Percentiles rank a stretch among this genome's conserved stretches.
Conservation (phyloP, 176 grass and related monocot species). For the Oryza punctata region DNA sequence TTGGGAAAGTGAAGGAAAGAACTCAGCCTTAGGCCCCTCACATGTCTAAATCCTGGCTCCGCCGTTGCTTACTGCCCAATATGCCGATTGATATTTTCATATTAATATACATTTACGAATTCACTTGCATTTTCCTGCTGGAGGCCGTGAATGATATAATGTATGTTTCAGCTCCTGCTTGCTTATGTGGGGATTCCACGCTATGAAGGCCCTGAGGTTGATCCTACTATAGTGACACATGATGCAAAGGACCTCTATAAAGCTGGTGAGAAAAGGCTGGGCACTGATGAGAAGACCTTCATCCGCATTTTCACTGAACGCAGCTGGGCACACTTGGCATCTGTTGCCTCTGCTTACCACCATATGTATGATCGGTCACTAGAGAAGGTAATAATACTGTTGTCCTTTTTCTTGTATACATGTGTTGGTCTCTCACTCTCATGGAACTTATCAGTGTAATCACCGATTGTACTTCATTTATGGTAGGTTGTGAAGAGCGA, state of each 20-base stretch:
- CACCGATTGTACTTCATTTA: slow-evolving; percentile 22
- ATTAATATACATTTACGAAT: slow-evolving; percentile 14
- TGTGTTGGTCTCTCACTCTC: slow-evolving; percentile 1
- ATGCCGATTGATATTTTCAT: too few species aligned
- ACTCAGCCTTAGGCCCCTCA: too few species aligned
- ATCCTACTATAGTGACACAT: slow-evolving; percentile 73
- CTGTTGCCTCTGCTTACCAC: slow-evolving; percentile 87
- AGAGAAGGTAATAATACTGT: slow-evolving; percentile 63
- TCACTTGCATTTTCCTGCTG: neutral
- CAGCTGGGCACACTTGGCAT: slow-evolving; percentile 78
- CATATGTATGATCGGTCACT: slow-evolving; percentile 75
- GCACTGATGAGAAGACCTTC: slow-evolving; percentile 90
- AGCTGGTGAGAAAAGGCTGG: slow-evolving; percentile 94
- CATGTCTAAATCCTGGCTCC: too few species aligned
- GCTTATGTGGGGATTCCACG: slow-evolving; percentile 77
- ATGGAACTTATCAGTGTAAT: slow-evolving; percentile 1
- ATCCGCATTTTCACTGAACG: slow-evolving; percentile 88
- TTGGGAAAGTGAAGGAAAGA: too few species aligned
- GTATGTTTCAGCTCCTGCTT: slow-evolving; percentile 68
- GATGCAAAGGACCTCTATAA: slow-evolving; percentile 95
- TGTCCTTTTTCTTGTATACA: neutral
- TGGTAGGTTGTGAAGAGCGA: slow-evolving; percentile 85
- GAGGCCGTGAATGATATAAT: slow-evolving; percentile 21
- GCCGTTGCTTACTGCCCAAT: too few species aligned
- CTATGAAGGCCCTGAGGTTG: slow-evolving; percentile 87